Base-by-base conservation (phyloP, 768 basidiomycete species). In the Xerocomus spinulosus region DNA sequence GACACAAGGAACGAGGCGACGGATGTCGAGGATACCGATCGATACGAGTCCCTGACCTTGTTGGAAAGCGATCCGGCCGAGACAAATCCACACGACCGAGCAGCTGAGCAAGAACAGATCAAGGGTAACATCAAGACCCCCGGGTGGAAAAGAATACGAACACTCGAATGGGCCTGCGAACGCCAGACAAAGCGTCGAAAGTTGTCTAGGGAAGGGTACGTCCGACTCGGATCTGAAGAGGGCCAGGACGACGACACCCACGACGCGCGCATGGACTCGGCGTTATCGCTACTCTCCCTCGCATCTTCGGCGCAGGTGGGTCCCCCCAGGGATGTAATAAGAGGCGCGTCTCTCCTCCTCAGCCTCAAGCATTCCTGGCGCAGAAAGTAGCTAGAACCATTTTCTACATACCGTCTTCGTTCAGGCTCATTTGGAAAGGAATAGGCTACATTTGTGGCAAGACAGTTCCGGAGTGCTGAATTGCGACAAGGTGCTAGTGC, bases 91-190 rank as follows among this genome's bases (percentile, higher is more conserved):
- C 15, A 21, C 34, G 48, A 50, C 28, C 26, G 42, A 5, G 34
- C 3, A 5, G 21, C 20, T 24, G 51, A 51, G 18, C 44, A 46
- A 9, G 60, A 51, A 24, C 46, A 45, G 42, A 23, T 32, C 49
- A 51, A 50, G 39, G 51, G 12, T 7, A 29, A 21, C 44, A 21
- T 12, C 10, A 54, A 41, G 17, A 7, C 36, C 7, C 4, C 40
- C 32, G 51, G 9, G 37, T 49, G 50, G 34, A 66, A 63, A 53
- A 56, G 55, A 20, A 50, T 59, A 42, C 65, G 63, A 41, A 70
- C 68, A 2, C 67, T 76, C 12, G 74, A 75, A 52, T 75, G 73
- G 74, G 74, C 73, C 13, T 75, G 74, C 51, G 68, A 73, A 21
- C 68, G 63, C 37, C 64, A 67, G 18, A 52, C 68, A 15, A 73